These are phyloP conservation scores for Lotmaria passim DNA, from an alignment of 208 protist species.

Conservation along the genomic window DNA sequence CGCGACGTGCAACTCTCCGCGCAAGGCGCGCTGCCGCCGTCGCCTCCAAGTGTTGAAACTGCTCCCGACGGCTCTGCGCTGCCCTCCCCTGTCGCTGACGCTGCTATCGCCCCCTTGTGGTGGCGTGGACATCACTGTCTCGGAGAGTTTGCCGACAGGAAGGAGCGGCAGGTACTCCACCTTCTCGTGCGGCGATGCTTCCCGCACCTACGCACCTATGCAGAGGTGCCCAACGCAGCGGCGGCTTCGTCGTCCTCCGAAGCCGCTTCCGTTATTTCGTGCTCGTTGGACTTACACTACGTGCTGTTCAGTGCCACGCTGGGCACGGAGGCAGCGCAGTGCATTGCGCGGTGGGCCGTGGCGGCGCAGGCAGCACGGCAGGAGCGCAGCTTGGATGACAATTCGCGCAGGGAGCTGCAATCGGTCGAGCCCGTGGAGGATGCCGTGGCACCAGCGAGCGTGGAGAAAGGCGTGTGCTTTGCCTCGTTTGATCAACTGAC, in stretches of 20 bases:
- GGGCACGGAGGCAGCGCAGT: conserved; percentile 33
- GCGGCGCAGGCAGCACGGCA: conserved; percentile 22
- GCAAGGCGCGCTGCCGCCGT: conserved; percentile 1
- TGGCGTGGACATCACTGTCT: conserved; percentile 2
- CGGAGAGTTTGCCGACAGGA: conserved; percentile 11
- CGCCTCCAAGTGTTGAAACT: no score
- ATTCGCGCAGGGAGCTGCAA: conserved; percentile 4
- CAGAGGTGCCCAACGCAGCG: not conserved
- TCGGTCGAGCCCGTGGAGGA: not conserved
- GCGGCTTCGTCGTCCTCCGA: not conserved
- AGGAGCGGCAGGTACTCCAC: conserved; percentile 32
- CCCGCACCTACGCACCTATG: conserved; percentile 50
- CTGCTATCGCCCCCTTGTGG: not conserved
- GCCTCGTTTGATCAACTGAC: conserved; percentile 24
- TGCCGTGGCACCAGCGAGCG: not conserved
- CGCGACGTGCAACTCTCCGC: conserved; percentile 17
- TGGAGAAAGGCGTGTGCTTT: conserved; percentile 15
- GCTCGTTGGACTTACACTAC: conserved; percentile 39
- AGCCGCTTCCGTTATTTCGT: conserved; percentile 25
- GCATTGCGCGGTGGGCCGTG: conserved; percentile 42
- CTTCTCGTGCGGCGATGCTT: conserved; percentile 46
- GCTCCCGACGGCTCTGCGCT: no score
- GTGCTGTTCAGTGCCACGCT: conserved; percentile 46
- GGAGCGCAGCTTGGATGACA: conserved; percentile 7
- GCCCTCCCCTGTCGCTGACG: no score